phyloP scores from a whole-genome alignment of 495 filamentous ascomycete genomes.

The Letharia columbiana region DNA sequence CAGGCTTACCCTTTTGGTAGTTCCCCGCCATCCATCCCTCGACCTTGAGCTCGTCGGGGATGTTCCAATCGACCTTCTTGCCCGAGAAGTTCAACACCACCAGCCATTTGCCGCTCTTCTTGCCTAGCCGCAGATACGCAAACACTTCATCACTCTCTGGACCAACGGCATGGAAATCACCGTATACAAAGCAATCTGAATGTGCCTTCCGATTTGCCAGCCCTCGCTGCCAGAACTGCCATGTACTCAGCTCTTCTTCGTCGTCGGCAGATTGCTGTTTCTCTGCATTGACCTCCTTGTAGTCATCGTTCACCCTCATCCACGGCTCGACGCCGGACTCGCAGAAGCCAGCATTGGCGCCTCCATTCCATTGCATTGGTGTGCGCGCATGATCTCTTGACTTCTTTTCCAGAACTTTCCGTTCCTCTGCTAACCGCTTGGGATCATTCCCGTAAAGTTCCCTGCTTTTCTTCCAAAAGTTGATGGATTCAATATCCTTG shows the following conservation, averaged over 20 bases:
- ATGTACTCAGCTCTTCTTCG: constrained; percentile 29
- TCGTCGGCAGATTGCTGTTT: constrained; percentile 29
- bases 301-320: constrained; percentile 52
- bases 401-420: constrained; percentile 37
- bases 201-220: constrained; percentile 34
- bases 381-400: constrained; percentile 54
- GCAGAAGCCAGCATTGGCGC: constrained; percentile 48
- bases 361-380: constrained; percentile 54
- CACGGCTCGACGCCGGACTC: constrained; percentile 37
- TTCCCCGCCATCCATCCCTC: constrained; percentile 36
- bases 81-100: constrained; percentile 38
- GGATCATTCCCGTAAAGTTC: constrained; percentile 27
- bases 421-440: constrained; percentile 31
- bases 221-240: constrained; percentile 39
- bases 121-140: constrained; percentile 31
- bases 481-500: constrained; percentile 44
- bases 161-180: constrained; percentile 21
- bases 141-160: constrained; percentile 31
- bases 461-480: constrained; percentile 40
- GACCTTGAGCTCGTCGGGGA: constrained; percentile 30
- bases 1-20: constrained; percentile 28
- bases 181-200: constrained; percentile 39
- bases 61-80: constrained; percentile 31
- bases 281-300: constrained; percentile 43
- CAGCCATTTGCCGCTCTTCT: constrained; percentile 29